These are phyloP conservation scores for Noccaea bulbosa DNA, from an alignment of 345 rosid species.

Conservation along the genomic window DNA sequence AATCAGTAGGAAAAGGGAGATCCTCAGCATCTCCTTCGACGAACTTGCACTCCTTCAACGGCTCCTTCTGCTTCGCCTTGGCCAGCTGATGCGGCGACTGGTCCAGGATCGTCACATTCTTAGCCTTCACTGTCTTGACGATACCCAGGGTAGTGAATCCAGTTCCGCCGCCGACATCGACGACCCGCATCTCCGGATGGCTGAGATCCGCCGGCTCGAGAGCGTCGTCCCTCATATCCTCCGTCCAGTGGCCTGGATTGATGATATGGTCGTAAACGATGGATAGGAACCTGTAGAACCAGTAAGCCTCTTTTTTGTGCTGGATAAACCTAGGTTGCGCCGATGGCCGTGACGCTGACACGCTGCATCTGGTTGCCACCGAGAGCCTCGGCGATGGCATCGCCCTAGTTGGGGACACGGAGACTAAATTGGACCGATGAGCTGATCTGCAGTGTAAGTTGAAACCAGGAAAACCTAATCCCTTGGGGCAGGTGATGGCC, in stretches of 20 bases:
- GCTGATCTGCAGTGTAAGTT: constrained; percentile 49
- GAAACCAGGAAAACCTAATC: constrained; percentile 50
- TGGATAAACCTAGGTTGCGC: constrained; percentile 96
- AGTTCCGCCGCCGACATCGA: constrained; percentile 99
- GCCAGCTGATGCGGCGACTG: constrained; percentile 99
- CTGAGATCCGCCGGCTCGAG: constrained; percentile 94
- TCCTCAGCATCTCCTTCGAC: constrained; percentile 98
- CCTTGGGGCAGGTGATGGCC: constrained; percentile 52
- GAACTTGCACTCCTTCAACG: constrained; percentile 92
- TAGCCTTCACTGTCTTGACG: constrained; percentile 91
- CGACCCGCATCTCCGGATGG: constrained; percentile 74
- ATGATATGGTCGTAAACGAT: constrained; percentile 91
- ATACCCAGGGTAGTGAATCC: constrained; percentile 97
- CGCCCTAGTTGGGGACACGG: constrained; percentile 34
- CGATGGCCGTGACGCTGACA: constrained; percentile 82
- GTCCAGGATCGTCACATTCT: constrained; percentile 94
- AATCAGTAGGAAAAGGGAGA: constrained; percentile 84
- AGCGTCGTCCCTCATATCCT: constrained; percentile 98
- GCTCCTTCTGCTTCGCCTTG: constrained; percentile 91
- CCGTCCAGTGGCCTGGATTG: constrained; percentile 96
- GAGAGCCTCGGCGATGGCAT: constrained; percentile 35
- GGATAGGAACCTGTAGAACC: constrained; percentile 96
- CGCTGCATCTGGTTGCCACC: constrained; percentile 57
- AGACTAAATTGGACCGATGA: constrained; percentile 44
- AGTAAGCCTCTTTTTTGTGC: constrained; percentile 97